phyloP scores from a whole-genome alignment of 768 basidiomycete species.

The Termitomyces sp. region DNA sequence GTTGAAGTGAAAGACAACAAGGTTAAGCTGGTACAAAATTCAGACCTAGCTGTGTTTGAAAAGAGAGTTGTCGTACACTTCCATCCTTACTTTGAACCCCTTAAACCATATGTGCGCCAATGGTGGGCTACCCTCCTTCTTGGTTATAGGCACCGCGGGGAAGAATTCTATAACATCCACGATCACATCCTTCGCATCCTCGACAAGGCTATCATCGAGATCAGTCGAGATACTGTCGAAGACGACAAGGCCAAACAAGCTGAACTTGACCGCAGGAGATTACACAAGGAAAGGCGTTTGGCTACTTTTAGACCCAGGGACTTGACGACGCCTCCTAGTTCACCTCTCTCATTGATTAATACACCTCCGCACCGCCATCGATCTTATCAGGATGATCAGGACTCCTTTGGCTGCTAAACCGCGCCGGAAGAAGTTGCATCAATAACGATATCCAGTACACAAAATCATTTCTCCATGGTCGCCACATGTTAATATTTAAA shows the following conservation, averaged over 20 bases:
- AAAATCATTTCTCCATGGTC: too few species aligned
- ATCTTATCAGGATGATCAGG: too few species aligned
- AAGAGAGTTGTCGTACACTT: too few species aligned
- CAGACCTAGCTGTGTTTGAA: not conserved
- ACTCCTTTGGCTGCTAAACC: too few species aligned
- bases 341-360: not conserved
- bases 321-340: not conserved
- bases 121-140: constrained; percentile 2
- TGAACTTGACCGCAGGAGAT: not conserved
- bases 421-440: too few species aligned
- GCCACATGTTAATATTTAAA: too few species aligned
- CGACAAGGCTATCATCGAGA: not conserved
- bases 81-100: too few species aligned
- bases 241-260: too few species aligned
- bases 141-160: not conserved
- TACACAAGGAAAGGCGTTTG: not conserved
- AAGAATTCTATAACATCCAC: too few species aligned
- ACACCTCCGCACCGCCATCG: not conserved
- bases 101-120: not conserved
- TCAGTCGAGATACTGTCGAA: not conserved
- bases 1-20: not conserved
- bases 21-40: not conserved
- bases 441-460: too few species aligned
- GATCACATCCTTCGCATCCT: not conserved
- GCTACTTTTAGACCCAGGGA: not conserved